phyloP scores from a whole-genome alignment of 768 basidiomycete species.

The Macrolepiota fuliginosa region DNA sequence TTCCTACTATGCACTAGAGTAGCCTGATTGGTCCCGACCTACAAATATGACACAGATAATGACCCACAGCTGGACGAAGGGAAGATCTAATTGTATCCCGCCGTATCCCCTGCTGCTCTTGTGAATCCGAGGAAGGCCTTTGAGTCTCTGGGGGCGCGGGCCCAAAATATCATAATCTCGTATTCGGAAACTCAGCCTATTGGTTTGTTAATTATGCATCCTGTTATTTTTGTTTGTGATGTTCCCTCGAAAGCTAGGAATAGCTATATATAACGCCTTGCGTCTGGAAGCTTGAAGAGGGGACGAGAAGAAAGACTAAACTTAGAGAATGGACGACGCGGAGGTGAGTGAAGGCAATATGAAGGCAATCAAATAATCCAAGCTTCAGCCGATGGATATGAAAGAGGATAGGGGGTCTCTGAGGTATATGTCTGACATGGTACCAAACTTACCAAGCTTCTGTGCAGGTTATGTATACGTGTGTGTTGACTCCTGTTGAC shows the following conservation, averaged over 20 bases:
- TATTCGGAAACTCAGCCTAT: background rate
- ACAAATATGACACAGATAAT: background rate
- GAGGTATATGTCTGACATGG: too few relatives aligned
- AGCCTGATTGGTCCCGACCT: background rate
- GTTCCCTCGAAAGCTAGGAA: background rate
- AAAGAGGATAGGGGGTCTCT: too few relatives aligned
- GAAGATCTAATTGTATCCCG: background rate
- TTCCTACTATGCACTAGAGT: background rate
- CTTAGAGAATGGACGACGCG: background rate
- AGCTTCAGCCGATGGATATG: too few relatives aligned
- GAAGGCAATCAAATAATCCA: too few relatives aligned
- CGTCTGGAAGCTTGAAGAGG: too few relatives aligned
- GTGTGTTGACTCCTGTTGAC: too few relatives aligned
- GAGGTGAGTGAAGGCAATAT: too few relatives aligned
- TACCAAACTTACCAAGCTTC: too few relatives aligned
- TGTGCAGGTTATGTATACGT: too few relatives aligned
- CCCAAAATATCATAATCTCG: background rate
- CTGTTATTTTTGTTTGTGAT: background rate
- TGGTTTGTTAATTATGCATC: background rate
- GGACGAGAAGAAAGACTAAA: background rate
- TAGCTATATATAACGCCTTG: background rate
- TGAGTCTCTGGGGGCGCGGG: background rate
- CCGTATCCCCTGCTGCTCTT: background rate
- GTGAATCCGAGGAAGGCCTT: background rate
- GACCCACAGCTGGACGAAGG: background rate